Evolutionary conservation across 176 grass and related monocot species (phyloP).

Genomic region (Areca catechu): DNA sequence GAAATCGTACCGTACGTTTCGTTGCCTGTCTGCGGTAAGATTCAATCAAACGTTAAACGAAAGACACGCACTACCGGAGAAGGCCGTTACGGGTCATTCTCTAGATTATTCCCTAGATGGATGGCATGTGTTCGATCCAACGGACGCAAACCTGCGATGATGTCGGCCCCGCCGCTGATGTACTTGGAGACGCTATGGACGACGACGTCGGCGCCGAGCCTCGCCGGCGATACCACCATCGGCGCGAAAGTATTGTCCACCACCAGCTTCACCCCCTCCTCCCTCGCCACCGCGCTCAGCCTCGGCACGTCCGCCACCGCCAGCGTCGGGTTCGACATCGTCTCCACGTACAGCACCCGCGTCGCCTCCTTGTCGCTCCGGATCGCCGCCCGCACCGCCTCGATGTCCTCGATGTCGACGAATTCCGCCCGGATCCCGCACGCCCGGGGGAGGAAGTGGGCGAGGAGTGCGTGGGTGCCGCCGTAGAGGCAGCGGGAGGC

Average conservation of each 20-base stretch:
- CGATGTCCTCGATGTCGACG: constrained; percentile 69
- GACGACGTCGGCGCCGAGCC: constrained; percentile 80
- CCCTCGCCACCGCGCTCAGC: constrained; percentile 61
- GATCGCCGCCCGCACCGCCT: constrained; percentile 56
- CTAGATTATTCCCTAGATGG: too few species aligned
- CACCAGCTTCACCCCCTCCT: constrained; percentile 69
- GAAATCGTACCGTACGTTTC: too few species aligned
- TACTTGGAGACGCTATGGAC: constrained; percentile 97
- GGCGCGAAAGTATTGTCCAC: constrained; percentile 98
- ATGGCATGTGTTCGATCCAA: too few species aligned
- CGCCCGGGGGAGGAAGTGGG: constrained; percentile 51
- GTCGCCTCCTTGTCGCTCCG: constrained; percentile 33
- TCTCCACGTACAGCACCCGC: constrained; percentile 75
- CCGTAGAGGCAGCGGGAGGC: constrained; percentile 90
- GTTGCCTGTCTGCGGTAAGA: too few species aligned
- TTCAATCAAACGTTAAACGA: too few species aligned
- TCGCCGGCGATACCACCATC: constrained; percentile 64
- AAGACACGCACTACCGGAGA: too few species aligned
- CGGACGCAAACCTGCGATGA: constrained; percentile 65
- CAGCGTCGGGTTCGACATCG: constrained; percentile 85
- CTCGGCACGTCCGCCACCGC: constrained; percentile 72
- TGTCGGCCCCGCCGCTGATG: constrained; percentile 92
- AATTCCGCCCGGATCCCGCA: constrained; percentile 58
- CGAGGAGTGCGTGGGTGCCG: constrained; percentile 86
- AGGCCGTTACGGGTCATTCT: too few species aligned